These are phyloP conservation scores for Isabelozyma gotoi DNA, from an alignment of 805 yeast species.

Conservation along the genomic window DNA sequence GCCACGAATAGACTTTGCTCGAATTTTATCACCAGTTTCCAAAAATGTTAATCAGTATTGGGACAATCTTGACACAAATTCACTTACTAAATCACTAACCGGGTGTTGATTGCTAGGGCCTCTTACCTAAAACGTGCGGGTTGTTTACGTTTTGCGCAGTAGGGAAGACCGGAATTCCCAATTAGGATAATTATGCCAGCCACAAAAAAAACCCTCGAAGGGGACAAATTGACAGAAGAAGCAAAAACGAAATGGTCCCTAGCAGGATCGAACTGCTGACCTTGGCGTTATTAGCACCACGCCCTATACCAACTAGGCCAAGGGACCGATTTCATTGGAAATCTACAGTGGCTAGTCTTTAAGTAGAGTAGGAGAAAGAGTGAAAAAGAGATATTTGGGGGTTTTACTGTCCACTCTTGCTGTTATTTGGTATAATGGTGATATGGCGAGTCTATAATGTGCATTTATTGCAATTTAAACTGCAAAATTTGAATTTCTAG, in stretches of 20 bases:
- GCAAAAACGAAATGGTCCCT: conserved; percentile 58
- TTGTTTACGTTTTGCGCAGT: neutral
- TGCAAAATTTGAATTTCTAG: too few relatives aligned
- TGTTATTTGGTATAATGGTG: too few relatives aligned
- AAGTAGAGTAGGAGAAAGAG: neutral
- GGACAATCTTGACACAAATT: neutral
- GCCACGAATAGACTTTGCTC: too few relatives aligned
- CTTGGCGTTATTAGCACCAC: conserved; percentile 58
- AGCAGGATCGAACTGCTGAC: conserved; percentile 89
- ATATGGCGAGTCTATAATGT: too few relatives aligned
- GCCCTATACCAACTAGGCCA: conserved; percentile 55
- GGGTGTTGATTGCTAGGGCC: neutral
- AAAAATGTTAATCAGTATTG: too few relatives aligned
- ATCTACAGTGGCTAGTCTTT: too few relatives aligned
- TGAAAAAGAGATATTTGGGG: too few relatives aligned
- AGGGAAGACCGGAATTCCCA: neutral
- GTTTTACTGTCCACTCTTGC: too few relatives aligned
- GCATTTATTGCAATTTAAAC: too few relatives aligned
- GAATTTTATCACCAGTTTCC: too few relatives aligned
- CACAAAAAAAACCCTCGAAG: neutral
- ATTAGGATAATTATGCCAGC: neutral
- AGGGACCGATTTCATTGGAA: conserved; percentile 40
- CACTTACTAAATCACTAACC: neutral
- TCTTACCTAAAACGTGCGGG: neutral
- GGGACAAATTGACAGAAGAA: neutral